Conservation (phyloP, 805 yeast species). For the Candida chilensis region DNA sequence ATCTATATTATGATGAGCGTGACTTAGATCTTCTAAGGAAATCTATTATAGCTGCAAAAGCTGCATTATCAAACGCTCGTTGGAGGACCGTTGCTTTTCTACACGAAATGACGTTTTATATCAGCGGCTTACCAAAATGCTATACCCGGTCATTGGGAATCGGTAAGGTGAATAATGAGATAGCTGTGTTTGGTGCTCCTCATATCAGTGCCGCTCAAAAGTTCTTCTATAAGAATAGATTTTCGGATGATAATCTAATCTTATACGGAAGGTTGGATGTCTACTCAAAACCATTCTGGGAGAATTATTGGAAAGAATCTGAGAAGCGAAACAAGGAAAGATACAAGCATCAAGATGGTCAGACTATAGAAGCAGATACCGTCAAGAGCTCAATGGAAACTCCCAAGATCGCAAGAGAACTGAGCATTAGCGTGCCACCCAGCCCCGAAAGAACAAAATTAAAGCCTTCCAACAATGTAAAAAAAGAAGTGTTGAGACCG, state of each 20-base stretch:
- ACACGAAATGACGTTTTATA: slow-evolving; percentile 60
- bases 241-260: slow-evolving; percentile 17
- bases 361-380: slow-evolving; percentile 18
- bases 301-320: slow-evolving; percentile 37
- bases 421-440: slow-evolving; percentile 1
- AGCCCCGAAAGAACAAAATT: slow-evolving; percentile 2
- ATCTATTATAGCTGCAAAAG: slow-evolving; percentile 34
- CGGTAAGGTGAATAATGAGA: slow-evolving; percentile 21
- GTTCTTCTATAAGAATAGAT: slow-evolving; percentile 44
- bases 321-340: slow-evolving; percentile 23
- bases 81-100: slow-evolving; percentile 52
- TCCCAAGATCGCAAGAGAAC: neutral
- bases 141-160: slow-evolving; percentile 33
- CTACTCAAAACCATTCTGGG: slow-evolving; percentile 40
- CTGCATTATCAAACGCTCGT: slow-evolving; percentile 39
- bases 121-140: slow-evolving; percentile 31
- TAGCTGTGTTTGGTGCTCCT: slow-evolving; percentile 50
- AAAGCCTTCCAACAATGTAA: slow-evolving; percentile 2
- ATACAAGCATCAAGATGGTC: slow-evolving; percentile 24
- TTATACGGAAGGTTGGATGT: slow-evolving; percentile 19
- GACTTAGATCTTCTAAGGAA: slow-evolving; percentile 34
- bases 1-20: slow-evolving; percentile 14
- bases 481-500: slow-evolving; percentile 3
- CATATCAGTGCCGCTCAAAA: slow-evolving; percentile 43
- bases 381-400: slow-evolving; percentile 2